Conservation (phyloP, 2,329 filamentous ascomycete species). For the Ophiostoma novo-ulmi region DNA sequence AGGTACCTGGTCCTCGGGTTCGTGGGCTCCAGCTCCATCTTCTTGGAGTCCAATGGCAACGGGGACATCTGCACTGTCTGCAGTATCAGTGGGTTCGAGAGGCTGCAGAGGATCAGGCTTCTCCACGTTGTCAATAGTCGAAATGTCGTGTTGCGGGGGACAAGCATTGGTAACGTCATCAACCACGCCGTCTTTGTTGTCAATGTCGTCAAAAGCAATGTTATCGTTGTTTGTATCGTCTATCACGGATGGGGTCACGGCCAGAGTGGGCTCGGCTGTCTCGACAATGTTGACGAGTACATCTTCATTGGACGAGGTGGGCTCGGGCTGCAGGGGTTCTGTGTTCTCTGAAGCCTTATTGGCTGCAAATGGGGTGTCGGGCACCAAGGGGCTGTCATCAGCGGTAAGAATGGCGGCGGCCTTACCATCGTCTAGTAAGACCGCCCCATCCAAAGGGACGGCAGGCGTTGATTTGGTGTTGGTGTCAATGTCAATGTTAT, state of each 20-base stretch:
- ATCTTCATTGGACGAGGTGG: background rate
- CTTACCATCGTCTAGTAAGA: conserved; percentile 8
- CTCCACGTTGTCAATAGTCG: background rate
- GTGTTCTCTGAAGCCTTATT: conserved; percentile 10
- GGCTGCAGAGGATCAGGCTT: background rate
- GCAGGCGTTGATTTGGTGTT: background rate
- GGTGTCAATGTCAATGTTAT: background rate
- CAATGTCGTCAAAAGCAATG: background rate
- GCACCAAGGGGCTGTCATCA: conserved; percentile 10
- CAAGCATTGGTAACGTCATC: background rate
- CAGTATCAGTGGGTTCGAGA: background rate
- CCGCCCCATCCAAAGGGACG: conserved; percentile 10
- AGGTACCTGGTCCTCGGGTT: background rate
- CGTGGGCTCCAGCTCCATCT: background rate
- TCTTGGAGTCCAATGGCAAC: background rate
- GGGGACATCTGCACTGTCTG: background rate
- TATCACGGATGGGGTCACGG: background rate
- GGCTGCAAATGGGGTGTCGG: conserved; percentile 14
- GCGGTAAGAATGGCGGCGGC: background rate
- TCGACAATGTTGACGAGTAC: background rate
- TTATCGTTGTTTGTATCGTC: background rate
- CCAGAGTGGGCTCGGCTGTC: background rate
- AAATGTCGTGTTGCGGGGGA: background rate
- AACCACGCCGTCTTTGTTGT: conserved; percentile 5
- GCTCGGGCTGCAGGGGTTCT: conserved; percentile 8